Conservation (phyloP, 1,284 basidiomycete genomes). For the Porodaedalea pini region DNA sequence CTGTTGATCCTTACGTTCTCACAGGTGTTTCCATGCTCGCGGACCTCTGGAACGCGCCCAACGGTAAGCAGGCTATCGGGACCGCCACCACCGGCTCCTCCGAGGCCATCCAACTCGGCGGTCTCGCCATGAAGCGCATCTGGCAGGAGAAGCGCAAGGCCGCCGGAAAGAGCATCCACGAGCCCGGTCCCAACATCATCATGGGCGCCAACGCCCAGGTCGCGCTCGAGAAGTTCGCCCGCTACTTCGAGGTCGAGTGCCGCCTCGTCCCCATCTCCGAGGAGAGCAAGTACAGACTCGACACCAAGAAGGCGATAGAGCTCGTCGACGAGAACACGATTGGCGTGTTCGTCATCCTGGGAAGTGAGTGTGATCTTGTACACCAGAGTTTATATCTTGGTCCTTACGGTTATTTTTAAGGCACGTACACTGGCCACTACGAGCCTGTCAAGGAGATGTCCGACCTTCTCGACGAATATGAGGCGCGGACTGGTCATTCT, state of each 20-base stretch:
- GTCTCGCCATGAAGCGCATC: slow-evolving; percentile 90
- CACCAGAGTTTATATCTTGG: slow-evolving; percentile 11
- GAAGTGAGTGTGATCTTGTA: slow-evolving; percentile 43
- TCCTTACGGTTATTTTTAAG: slow-evolving; percentile 27
- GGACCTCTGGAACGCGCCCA: slow-evolving; percentile 89
- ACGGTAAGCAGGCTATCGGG: slow-evolving; percentile 70
- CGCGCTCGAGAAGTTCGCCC: slow-evolving; percentile 86
- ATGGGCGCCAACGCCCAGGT: slow-evolving; percentile 86
- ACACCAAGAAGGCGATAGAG: slow-evolving; percentile 82
- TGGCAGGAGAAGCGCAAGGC: slow-evolving; percentile 91
- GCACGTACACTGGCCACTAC: slow-evolving; percentile 91
- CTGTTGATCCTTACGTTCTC: slow-evolving; percentile 1
- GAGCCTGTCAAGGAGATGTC: slow-evolving; percentile 89
- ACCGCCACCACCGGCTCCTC: slow-evolving; percentile 94
- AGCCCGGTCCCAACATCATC: slow-evolving; percentile 76
- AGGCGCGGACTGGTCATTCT: slow-evolving; percentile 72
- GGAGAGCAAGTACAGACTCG: slow-evolving; percentile 78
- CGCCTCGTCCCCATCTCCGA: slow-evolving; percentile 75
- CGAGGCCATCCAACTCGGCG: slow-evolving; percentile 91
- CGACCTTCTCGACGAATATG: slow-evolving; percentile 81
- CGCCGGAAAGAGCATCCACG: slow-evolving; percentile 81
- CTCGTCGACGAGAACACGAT: slow-evolving; percentile 92
- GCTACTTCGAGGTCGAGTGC: slow-evolving; percentile 88
- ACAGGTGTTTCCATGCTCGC: slow-evolving; percentile 76
- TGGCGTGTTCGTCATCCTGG: slow-evolving; percentile 76